Evolutionary conservation across 805 yeast genomes (phyloP).

Genomic region (Wickerhamomyces xylosicus): DNA sequence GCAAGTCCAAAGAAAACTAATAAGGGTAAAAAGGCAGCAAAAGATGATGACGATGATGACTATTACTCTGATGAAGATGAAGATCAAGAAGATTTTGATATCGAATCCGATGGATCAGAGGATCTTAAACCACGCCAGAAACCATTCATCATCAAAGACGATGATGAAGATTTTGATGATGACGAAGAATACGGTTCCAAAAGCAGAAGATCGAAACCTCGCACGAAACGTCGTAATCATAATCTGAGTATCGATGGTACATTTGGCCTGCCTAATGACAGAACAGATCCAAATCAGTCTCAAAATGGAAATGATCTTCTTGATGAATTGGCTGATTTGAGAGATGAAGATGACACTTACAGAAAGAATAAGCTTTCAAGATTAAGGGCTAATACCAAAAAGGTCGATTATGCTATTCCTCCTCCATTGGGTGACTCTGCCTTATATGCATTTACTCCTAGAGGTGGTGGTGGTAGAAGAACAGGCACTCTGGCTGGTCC

Average conservation of each 20-base stretch:
- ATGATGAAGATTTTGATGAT: conserved; percentile 18
- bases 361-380: conserved; percentile 21
- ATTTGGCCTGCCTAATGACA: conserved; percentile 1
- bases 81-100: conserved; percentile 7
- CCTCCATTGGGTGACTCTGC: conserved; percentile 50
- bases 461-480: conserved; percentile 25
- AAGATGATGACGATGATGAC: conserved; percentile 6
- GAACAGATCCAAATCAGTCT: conserved; percentile 16
- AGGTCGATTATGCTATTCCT: conserved; percentile 71
- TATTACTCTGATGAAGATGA: conserved; percentile 19
- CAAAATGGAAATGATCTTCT: conserved; percentile 21
- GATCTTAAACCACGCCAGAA: conserved; percentile 10
- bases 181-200: conserved; percentile 7
- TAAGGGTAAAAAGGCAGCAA: conserved; percentile 8
- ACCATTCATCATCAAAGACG: conserved; percentile 20
- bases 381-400: conserved; percentile 60
- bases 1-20: no score
- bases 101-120: conserved; percentile 7
- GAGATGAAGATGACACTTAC: conserved; percentile 30
- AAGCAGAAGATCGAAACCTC: conserved; percentile 3
- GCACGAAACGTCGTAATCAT: conserved; percentile 4
- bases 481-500: conserved; percentile 31
- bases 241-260: neutral
- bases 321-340: conserved; percentile 38
- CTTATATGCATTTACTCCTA: no score